Percentiles rank a stretch among this genome's conserved stretches.
Evolutionary conservation across 2,329 filamentous ascomycete species (phyloP).

Genomic region (Aspergillus candidus): DNA sequence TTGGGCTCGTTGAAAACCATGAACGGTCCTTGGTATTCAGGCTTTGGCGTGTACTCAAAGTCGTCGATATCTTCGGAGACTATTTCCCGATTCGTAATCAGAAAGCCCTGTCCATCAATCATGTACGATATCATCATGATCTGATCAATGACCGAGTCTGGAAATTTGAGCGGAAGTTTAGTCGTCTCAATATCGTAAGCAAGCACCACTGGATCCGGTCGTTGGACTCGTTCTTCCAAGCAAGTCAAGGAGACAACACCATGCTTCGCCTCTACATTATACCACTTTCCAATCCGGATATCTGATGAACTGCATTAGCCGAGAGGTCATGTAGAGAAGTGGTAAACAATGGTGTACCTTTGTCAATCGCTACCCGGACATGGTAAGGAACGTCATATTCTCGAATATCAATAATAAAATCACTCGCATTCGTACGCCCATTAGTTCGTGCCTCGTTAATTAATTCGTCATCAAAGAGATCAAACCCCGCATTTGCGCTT

Average conservation of each 20-base stretch:
- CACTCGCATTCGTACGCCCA: slow-evolving; percentile 80
- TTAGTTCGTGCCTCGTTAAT: slow-evolving; percentile 73
- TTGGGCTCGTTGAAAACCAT: slow-evolving; percentile 98
- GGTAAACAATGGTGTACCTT: slow-evolving; percentile 48
- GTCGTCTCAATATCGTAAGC: slow-evolving; percentile 99
- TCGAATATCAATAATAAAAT: slow-evolving; percentile 96
- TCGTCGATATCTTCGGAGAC: slow-evolving; percentile 96
- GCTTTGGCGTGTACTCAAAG: slow-evolving; percentile 96
- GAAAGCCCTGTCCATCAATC: slow-evolving; percentile 96
- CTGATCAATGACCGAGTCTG: slow-evolving; percentile 87
- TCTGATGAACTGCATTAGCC: slow-evolving; percentile 46
- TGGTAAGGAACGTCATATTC: slow-evolving; percentile 99
- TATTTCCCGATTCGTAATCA: slow-evolving; percentile 97
- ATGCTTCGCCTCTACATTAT: slow-evolving; percentile 89
- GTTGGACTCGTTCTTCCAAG: slow-evolving; percentile 79
- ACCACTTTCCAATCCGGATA: slow-evolving; percentile 95
- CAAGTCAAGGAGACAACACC: slow-evolving; percentile 76
- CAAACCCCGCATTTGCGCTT: slow-evolving; percentile 74
- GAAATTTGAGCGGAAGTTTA: slow-evolving; percentile 92
- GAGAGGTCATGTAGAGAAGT: slow-evolving; percentile 7
- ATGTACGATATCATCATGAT: slow-evolving; percentile 99
- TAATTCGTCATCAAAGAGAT: slow-evolving; percentile 91
- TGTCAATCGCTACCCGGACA: slow-evolving; percentile 95
- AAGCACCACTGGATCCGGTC: slow-evolving; percentile 94
- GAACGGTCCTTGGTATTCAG: slow-evolving; percentile 90